A percentile compares a stretch with the other conserved stretches of the same genome.
Conservation (phyloP, 208 protist genomes). For the Polymyxa betae region DNA sequence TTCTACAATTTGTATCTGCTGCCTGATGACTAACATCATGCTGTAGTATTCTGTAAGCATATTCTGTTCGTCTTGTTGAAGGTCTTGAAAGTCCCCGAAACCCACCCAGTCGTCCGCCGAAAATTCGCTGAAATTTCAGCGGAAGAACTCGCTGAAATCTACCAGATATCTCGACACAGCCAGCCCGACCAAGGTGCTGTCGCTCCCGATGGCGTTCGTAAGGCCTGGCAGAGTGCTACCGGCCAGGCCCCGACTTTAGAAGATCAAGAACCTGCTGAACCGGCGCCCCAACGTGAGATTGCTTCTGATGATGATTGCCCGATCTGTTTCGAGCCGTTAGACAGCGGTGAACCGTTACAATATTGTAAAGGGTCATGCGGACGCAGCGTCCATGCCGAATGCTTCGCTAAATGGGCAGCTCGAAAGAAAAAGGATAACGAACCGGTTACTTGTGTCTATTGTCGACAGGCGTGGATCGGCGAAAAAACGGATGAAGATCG, state of each 20-base stretch:
- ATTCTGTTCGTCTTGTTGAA: constrained; percentile 32
- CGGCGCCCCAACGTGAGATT: not conserved
- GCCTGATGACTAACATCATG: not conserved
- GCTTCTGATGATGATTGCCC: constrained; percentile 28
- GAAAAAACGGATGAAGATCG: not conserved
- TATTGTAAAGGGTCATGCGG: not conserved
- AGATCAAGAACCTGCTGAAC: not conserved
- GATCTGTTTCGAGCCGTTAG: constrained; percentile 30
- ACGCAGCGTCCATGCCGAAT: constrained; percentile 2
- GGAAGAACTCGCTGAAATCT: not conserved
- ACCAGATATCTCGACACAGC: not conserved
- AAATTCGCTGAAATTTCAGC: not conserved
- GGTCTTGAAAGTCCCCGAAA: not conserved
- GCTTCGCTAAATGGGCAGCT: constrained; percentile 28
- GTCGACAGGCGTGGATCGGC: constrained; percentile 7
- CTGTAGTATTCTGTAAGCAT: not conserved
- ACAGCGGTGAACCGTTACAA: not conserved
- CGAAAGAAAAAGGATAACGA: not conserved
- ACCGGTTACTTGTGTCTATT: constrained; percentile 34
- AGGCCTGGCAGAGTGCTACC: not conserved
- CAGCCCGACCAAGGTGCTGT: not conserved
- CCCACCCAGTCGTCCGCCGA: not conserved
- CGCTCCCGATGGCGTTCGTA: not conserved
- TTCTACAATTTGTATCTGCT: not conserved
- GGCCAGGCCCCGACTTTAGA: not conserved